Percentiles rank a stretch among this genome's conserved stretches.
Conservation (phyloP, 495 filamentous ascomycete genomes). For the Diplogelasinospora grovesii region DNA sequence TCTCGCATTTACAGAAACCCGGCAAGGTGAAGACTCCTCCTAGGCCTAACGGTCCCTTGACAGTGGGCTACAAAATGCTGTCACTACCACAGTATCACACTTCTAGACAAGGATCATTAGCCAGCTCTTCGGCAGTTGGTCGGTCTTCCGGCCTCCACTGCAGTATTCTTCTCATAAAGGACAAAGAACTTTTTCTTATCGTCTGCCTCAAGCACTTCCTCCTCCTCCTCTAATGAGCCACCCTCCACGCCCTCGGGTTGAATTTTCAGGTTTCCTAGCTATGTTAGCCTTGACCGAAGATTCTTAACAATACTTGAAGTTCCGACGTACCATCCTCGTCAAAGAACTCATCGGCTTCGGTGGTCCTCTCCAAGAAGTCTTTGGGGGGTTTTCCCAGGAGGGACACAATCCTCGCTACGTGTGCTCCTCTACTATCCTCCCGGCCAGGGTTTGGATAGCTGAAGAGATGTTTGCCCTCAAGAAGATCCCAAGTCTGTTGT, state of each 20-base stretch:
- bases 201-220: slow-evolving; percentile 22
- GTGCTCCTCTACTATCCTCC: slow-evolving; percentile 35
- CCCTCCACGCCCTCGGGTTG: slow-evolving; percentile 22
- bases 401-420: slow-evolving; percentile 41
- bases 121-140: slow-evolving; percentile 37
- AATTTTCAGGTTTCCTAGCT: too few species aligned
- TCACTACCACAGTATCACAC: too few species aligned
- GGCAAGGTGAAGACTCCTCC: too few species aligned
- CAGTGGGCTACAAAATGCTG: too few species aligned
- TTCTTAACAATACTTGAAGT: neutral
- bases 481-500: slow-evolving; percentile 50
- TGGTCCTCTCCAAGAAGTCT: slow-evolving; percentile 26
- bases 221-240: slow-evolving; percentile 28
- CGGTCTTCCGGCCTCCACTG: slow-evolving; percentile 43
- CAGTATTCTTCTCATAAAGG: slow-evolving; percentile 41
- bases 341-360: slow-evolving; percentile 4
- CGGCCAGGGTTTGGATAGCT: slow-evolving; percentile 36
- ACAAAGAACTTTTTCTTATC: slow-evolving; percentile 38
- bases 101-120: neutral
- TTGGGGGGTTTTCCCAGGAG: slow-evolving; percentile 40
- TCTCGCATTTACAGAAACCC: too few species aligned
- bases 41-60: too few species aligned
- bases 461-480: slow-evolving; percentile 43
- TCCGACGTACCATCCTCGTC: neutral
- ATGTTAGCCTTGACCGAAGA: too few species aligned